Base-by-base conservation (phyloP, 495 filamentous ascomycete genomes). In the Neurospora sp. region DNA sequence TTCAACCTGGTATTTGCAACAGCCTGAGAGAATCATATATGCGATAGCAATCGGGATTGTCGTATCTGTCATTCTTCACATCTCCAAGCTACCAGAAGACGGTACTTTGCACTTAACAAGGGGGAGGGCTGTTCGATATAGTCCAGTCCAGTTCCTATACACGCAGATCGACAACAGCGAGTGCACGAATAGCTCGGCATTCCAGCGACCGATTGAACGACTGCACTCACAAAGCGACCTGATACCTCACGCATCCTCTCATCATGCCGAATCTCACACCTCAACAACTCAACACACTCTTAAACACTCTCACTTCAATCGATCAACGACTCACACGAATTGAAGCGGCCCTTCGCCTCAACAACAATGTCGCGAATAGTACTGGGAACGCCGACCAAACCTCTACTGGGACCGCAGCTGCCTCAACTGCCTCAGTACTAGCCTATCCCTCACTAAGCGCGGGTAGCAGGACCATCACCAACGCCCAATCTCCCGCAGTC, bases 301-400 rank as follows among this genome's bases (percentile, higher is more conserved):
- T 82, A 15, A 78, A 77, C 71, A 72, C 78, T 28, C 74, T 82
- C 74, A 45, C 72, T 15, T 74, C 81, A n/a, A 82, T 82, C 72
- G 79, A 82, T 73, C 78, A 77, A 70, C 78, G 81, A 24, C 78
- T 82, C n/a, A 72, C 34, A 37, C 78, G 81, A 42, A 81, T 82
- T 72, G 81, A 82, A 45, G 37, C 71, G 6, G 37, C 70, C 34
- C 71, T 82, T 66, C 54, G 15, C 43, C 71, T 69, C 69, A 76
- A 28, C 54, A 70, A 42, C 69, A 70, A 40, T 39, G 45, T 15
- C 28, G 15, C 28, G 13, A 39, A 59, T 36, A 70, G 6, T 34
- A 17, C 28, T 24, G 70, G 10, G 13, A 70, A 69, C 37, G 15
- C n/a, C n/a, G 42, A 31, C 13, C n/a, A 43, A 69, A 66, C 59